A percentile compares a stretch with the other conserved stretches of the same genome.
phyloP scores from a whole-genome alignment of 495 filamentous ascomycete genomes.

The Lasiosphaeria ovina region DNA sequence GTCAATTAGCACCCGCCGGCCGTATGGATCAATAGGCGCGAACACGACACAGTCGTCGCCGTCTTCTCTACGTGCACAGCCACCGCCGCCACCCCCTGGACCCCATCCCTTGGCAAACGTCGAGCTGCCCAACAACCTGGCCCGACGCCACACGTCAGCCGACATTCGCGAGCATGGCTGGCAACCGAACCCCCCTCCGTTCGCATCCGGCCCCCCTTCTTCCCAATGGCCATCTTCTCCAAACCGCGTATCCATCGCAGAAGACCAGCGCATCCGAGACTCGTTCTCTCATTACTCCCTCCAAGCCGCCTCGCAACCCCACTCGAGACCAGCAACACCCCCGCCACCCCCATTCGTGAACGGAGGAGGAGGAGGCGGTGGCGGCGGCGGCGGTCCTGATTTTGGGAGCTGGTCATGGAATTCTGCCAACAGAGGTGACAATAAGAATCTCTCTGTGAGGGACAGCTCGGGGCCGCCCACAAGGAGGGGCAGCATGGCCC shows the following conservation, averaged over 20 bases:
- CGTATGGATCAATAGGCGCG: conserved; percentile 72
- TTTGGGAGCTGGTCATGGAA: conserved; percentile 57
- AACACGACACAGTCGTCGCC: conserved; percentile 66
- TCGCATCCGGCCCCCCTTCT: conserved; percentile 66
- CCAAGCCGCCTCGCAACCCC: conserved; percentile 49
- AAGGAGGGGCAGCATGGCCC: conserved; percentile 57
- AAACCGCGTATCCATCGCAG: conserved; percentile 57
- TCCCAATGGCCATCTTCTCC: conserved; percentile 86
- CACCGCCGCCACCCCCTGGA: conserved; percentile 62
- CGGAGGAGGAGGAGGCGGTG: conserved; percentile 13
- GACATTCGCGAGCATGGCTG: conserved; percentile 91
- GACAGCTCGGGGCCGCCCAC: conserved; percentile 58
- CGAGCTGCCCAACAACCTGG: conserved; percentile 71
- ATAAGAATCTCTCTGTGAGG: conserved; percentile 46
- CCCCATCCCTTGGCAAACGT: conserved; percentile 76
- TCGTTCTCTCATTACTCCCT: conserved; percentile 82
- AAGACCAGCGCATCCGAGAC: conserved; percentile 79
- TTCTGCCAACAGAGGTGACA: conserved; percentile 39
- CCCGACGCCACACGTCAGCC: conserved; percentile 89
- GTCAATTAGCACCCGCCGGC: conserved; percentile 70
- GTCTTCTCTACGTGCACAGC: conserved; percentile 67
- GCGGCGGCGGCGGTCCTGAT: conserved; percentile 34
- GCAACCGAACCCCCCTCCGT: conserved; percentile 74
- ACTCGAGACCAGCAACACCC: conserved; percentile 73
- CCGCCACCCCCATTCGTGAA: conserved; percentile 51